Evolutionary conservation across 768 basidiomycete genomes (phyloP), one percentile per base, ranked within the genome.

Genomic region (Amanita thiersii): DNA sequence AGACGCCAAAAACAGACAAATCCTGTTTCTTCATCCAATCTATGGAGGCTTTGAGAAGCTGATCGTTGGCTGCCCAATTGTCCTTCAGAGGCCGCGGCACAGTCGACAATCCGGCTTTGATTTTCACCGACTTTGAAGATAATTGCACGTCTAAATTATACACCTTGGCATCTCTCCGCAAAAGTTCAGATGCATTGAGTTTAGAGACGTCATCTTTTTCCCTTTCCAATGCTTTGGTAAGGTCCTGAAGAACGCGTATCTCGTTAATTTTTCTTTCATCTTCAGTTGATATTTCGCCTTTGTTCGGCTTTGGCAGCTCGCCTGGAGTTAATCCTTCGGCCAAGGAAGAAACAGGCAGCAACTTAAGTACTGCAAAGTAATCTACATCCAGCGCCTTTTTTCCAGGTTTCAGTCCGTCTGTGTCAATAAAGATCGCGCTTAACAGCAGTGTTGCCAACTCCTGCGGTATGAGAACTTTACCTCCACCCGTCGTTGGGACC

Each of bases 101-200:
- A 2, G 89, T 86, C 1, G 88, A 75, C 9, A 99, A 63, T 4
- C 94, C 92, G 1, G 79, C 79, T 44, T 71, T 73, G 30, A 88
- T 64, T 5, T 62, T 54, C 20, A 59, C 52, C n/a, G 57, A 0
- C 37, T 9, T 23, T 30, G n/a, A n/a, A 3, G 61, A n/a, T n/a
- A n/a, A 72, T 1, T 66, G 54, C 2, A 80, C 70, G 0, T 64
- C 59, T 44, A 77, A 59, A 1, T 59, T 56, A 53, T 91, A 94
- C 50, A 94, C 81, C 58, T 99, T 98, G 69, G 91, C 98, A 62
- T 99, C 96, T n/a, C 96, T 68, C 9, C 90, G 72, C 3, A 99
- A 71, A 14, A 97, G 75, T 53, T 97, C 91, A 43, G 73, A 69
- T 0, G 78, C 76, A 6, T 63, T 65, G 12, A 97, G 69, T 47